phyloP scores from a whole-genome alignment of 345 rosid genomes.

The Excoecaria cochinchinensis region DNA sequence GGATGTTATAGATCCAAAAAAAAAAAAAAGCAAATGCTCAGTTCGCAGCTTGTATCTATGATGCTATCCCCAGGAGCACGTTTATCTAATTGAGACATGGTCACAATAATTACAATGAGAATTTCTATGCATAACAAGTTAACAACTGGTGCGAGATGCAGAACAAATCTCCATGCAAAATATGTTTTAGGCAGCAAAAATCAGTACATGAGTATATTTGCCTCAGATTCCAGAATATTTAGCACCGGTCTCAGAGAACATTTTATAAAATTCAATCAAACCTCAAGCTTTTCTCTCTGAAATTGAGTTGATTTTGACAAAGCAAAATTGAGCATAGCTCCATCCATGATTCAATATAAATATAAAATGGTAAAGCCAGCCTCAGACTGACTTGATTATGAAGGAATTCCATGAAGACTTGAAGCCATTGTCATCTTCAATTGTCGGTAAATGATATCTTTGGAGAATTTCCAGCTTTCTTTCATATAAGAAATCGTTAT shows the following conservation, averaged over 20 bases:
- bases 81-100: not conserved
- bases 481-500: conserved; percentile 45
- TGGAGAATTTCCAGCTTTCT: conserved; percentile 57
- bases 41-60: not conserved
- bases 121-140: not conserved
- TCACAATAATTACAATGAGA: not conserved
- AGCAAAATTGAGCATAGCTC: not conserved
- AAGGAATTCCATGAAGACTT: conserved; percentile 45
- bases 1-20: not conserved
- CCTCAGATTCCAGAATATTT: not conserved
- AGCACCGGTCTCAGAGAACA: conserved; percentile 1
- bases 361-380: conserved; percentile 12
- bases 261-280: not conserved
- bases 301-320: not conserved
- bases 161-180: not conserved
- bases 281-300: not conserved
- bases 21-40: not conserved
- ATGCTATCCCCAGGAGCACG: not conserved
- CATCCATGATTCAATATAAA: not conserved
- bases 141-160: not conserved
- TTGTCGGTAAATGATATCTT: conserved; percentile 39
- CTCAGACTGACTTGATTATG: conserved; percentile 61
- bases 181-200: not conserved
- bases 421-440: conserved; percentile 39
- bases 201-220: not conserved